Percentiles rank a stretch among this genome's conserved stretches.
Conservation (phyloP, 345 rosid species). For the Eucalyptus dawsonii region DNA sequence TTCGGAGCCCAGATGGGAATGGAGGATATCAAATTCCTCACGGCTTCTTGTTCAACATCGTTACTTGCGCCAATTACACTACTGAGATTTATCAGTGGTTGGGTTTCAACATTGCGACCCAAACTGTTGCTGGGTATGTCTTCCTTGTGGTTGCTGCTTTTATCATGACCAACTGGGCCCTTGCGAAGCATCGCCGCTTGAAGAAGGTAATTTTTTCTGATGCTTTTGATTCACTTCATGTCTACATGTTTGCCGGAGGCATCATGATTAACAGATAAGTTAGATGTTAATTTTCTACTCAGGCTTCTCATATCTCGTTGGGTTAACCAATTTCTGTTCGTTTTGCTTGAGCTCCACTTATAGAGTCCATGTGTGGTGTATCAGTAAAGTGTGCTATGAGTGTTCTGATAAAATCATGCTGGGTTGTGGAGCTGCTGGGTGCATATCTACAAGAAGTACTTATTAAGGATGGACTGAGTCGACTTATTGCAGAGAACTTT, state of each 20-base stretch:
- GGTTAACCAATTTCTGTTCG: not conserved
- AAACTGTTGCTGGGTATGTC: slow-evolving; percentile 80
- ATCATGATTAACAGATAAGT: not conserved
- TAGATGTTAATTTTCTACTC: not conserved
- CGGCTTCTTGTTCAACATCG: slow-evolving; percentile 90
- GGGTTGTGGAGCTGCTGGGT: not conserved
- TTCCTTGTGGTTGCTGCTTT: slow-evolving; percentile 69
- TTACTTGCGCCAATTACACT: slow-evolving; percentile 95
- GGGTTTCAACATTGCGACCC: slow-evolving; percentile 94
- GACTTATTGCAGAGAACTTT: not conserved
- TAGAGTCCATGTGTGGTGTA: not conserved
- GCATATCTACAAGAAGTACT: not conserved
- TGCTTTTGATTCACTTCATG: not conserved
- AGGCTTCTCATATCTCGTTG: not conserved
- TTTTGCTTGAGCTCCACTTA: not conserved
- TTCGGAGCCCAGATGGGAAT: slow-evolving; percentile 53
- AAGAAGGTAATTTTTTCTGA: slow-evolving; percentile 46
- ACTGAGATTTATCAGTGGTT: slow-evolving; percentile 98
- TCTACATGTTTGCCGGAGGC: not conserved
- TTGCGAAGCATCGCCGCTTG: slow-evolving; percentile 84
- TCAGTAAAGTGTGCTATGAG: not conserved
- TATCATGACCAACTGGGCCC: slow-evolving; percentile 99
- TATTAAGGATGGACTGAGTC: not conserved
- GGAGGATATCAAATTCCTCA: slow-evolving; percentile 91
- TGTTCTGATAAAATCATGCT: not conserved